Evolutionary conservation across 345 rosid species (phyloP).

Genomic region (Adansonia digitata): DNA sequence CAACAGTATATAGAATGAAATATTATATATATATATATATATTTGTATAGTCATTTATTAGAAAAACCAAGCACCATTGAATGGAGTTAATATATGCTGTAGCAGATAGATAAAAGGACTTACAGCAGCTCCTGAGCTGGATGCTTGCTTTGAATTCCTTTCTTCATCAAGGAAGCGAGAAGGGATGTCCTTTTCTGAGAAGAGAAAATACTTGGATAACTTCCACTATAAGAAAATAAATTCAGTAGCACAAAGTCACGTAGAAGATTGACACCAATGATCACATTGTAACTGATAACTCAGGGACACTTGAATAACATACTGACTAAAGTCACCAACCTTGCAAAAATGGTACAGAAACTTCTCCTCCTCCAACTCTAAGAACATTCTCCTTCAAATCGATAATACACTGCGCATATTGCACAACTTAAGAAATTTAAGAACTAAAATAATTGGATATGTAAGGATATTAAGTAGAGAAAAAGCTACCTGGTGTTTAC

Average conservation of each 20-base stretch:
- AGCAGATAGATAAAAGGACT: constrained; percentile 6
- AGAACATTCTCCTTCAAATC: constrained; percentile 86
- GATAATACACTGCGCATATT: constrained; percentile 66
- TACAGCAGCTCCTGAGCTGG: constrained; percentile 79
- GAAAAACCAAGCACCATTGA: not conserved
- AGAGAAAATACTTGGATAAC: constrained; percentile 10
- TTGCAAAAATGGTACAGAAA: constrained; percentile 92
- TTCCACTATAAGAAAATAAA: constrained; percentile 7
- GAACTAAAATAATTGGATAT: constrained; percentile 1
- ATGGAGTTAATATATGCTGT: not conserved
- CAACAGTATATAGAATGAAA: not conserved
- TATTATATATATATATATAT: not conserved
- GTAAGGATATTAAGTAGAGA: constrained; percentile 15
- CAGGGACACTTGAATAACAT: not conserved
- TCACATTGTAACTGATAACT: not conserved
- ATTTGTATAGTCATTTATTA: not conserved
- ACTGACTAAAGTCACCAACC: constrained; percentile 33
- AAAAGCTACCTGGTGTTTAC: constrained; percentile 87
- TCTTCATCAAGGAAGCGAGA: constrained; percentile 77
- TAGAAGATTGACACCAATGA: constrained; percentile 14
- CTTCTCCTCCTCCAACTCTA: constrained; percentile 96
- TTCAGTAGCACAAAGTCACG: not conserved
- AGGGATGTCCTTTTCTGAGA: constrained; percentile 88
- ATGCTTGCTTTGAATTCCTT: constrained; percentile 57
- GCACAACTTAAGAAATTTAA: not conserved